Evolutionary conservation across 2,329 filamentous ascomycete species (phyloP), one percentile per base, ranked within the genome.

Genomic region (Corniculantispora saksenae): DNA sequence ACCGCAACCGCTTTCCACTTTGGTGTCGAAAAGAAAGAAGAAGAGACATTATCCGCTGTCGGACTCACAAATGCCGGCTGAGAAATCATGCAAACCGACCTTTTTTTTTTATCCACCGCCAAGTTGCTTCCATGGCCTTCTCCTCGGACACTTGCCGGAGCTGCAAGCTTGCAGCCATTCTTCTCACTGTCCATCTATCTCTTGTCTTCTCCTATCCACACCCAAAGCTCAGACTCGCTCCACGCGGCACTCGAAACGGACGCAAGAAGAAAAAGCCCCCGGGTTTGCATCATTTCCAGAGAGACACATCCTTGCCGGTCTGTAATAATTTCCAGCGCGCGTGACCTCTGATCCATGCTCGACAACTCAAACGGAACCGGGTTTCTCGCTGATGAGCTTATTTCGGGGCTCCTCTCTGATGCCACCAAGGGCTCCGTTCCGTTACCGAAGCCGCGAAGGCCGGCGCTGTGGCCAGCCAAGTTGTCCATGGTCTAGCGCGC

Each of bases 361-460:
- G 51, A 29, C 53, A 54, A 32, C 32, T 50, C 35, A 55, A 32
- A 35, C 50, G 21, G 50, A 56, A n/a, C 60, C 40, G 27, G 60
- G 50, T 56, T 56, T 32, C 50, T 63, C 50, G 51, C 51, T 45
- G 51, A 63, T 63, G 60, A 63, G 60, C 60, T 56, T 63, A 63
- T 56, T 63, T 63, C 50, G 23, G 27, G 54, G 23, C 38, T 27
- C 48, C 32, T 51, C 50, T 13, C 32, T 43, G 32, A 51, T 61
- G 58, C 35, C 58, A 29, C 58, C 47, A 38, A 51, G 29, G n/a
- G 23, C 27, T 55, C 38, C 27, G 27, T 62, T 62, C 51, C 38
- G 51, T 25, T 55, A 55, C 51, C 51, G 60, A 63, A 63, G 23
- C 57, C 59, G 58, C 58, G 23, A 53, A 25, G 47, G 15, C 58